These are phyloP conservation scores for Trichosporon ovoides DNA, from an alignment of 1,284 basidiomycete genomes.

Conservation along the genomic window DNA sequence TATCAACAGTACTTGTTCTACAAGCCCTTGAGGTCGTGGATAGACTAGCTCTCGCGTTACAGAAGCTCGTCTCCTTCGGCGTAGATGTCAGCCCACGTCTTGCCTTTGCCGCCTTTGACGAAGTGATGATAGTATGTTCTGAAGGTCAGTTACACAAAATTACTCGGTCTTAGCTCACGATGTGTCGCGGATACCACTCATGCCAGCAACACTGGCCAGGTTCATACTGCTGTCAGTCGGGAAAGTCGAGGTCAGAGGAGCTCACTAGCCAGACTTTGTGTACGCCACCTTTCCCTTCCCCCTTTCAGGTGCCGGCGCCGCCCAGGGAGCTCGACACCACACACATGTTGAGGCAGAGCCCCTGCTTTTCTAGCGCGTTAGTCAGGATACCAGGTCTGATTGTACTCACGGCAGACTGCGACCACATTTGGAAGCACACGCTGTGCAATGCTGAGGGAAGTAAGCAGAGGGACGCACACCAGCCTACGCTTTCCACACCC, in stretches of 20 bases:
- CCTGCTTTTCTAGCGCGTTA: neutral
- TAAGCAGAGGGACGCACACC: neutral
- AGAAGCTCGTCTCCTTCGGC: neutral
- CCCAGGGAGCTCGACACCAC: neutral
- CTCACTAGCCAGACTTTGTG: slow-evolving; percentile 1
- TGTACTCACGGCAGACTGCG: slow-evolving; percentile 25
- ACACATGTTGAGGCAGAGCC: neutral
- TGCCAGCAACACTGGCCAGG: neutral
- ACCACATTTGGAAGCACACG: slow-evolving; percentile 38
- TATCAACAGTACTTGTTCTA: too few relatives aligned
- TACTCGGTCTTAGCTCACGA: neutral
- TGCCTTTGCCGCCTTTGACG: slow-evolving; percentile 1
- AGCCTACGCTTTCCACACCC: slow-evolving; percentile 38
- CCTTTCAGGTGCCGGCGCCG: neutral
- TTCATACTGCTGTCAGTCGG: neutral
- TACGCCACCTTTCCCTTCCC: neutral
- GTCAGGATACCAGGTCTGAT: neutral
- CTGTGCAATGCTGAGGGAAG: slow-evolving; percentile 27
- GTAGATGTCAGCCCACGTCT: neutral
- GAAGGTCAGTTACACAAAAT: neutral
- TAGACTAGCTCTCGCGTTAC: neutral
- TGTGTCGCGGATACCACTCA: neutral
- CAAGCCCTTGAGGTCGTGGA: too few relatives aligned
- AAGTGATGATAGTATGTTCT: neutral
- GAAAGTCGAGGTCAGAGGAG: too few relatives aligned